Conservation (phyloP, 345 rosid genomes). For the Corymbia maculata region DNA sequence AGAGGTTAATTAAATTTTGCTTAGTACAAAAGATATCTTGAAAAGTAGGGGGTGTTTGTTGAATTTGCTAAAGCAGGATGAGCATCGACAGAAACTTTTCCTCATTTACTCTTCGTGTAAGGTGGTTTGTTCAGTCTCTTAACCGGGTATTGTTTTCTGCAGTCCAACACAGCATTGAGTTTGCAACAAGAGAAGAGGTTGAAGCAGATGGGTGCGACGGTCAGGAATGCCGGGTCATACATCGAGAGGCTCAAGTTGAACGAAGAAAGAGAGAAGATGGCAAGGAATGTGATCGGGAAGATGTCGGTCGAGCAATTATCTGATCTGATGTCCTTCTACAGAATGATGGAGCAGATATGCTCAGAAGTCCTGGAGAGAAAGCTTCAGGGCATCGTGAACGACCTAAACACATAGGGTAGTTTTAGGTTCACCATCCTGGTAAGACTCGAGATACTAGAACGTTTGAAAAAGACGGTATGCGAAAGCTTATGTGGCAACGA, state of each 20-base stretch:
- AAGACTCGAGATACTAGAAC: not conserved
- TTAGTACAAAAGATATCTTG: not conserved
- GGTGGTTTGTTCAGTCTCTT: not conserved
- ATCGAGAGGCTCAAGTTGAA: slow-evolving; percentile 45
- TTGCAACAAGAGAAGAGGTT: slow-evolving; percentile 68
- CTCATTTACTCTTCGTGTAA: not conserved
- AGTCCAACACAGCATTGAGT: slow-evolving; percentile 69
- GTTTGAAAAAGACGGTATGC: rapidly evolving
- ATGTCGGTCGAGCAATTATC: slow-evolving; percentile 66
- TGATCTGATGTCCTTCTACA: slow-evolving; percentile 71
- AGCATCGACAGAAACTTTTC: not conserved
- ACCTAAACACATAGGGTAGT: not conserved
- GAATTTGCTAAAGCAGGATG: not conserved
- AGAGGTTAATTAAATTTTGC: not conserved
- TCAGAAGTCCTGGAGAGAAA: slow-evolving; percentile 59
- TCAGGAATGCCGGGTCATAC: slow-evolving; percentile 66
- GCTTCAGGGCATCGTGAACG: slow-evolving; percentile 35
- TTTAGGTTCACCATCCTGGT: not conserved
- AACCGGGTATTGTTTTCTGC: not conserved
- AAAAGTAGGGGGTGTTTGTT: not conserved
- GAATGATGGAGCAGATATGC: slow-evolving; percentile 72
- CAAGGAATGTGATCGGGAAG: slow-evolving; percentile 53
- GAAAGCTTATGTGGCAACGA: not conserved
- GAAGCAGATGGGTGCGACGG: slow-evolving; percentile 95
- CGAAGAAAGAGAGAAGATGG: slow-evolving; percentile 58